A percentile compares a stretch with the other conserved stretches of the same genome.
These are phyloP conservation scores for Petunia secreta DNA, from an alignment of 257 asterid genomes.

Conservation along the genomic window DNA sequence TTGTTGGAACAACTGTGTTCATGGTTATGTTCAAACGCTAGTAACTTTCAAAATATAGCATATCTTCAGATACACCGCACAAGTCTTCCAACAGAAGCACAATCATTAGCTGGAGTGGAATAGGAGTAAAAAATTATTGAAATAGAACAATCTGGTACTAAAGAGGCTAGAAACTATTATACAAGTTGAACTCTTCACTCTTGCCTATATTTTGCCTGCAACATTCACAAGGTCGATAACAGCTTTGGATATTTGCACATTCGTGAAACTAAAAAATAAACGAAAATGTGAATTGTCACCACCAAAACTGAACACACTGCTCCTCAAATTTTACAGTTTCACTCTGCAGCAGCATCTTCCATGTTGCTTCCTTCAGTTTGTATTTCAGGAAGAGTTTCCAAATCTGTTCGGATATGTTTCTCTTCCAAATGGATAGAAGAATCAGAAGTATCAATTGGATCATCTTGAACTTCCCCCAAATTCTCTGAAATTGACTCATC, in stretches of 20 bases:
- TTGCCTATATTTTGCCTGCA: constrained; percentile 42
- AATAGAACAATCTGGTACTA: not conserved
- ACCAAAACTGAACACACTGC: constrained; percentile 22
- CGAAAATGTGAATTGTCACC: constrained; percentile 23
- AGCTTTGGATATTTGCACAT: constrained; percentile 29
- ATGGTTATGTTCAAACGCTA: not conserved
- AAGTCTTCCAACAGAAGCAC: not conserved
- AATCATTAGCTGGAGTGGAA: not conserved
- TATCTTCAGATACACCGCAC: not conserved
- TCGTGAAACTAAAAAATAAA: constrained; percentile 24
- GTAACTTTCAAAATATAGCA: not conserved
- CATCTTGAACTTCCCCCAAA: constrained; percentile 53
- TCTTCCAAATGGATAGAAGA: constrained; percentile 52
- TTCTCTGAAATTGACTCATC: constrained; percentile 42
- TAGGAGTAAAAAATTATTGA: not conserved
- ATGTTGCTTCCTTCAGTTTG: constrained; percentile 62
- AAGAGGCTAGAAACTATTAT: constrained; percentile 32
- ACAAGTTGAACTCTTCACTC: constrained; percentile 37
- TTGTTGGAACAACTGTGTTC: not conserved
- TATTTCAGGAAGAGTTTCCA: constrained; percentile 66
- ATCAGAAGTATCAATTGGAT: constrained; percentile 63
- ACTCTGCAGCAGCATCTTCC: constrained; percentile 76
- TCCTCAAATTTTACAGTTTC: constrained; percentile 34
- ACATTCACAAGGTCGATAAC: constrained; percentile 34
- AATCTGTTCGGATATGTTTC: constrained; percentile 57